phyloP scores from a whole-genome alignment of 257 asterid genomes.

The Solanum arcanum region DNA sequence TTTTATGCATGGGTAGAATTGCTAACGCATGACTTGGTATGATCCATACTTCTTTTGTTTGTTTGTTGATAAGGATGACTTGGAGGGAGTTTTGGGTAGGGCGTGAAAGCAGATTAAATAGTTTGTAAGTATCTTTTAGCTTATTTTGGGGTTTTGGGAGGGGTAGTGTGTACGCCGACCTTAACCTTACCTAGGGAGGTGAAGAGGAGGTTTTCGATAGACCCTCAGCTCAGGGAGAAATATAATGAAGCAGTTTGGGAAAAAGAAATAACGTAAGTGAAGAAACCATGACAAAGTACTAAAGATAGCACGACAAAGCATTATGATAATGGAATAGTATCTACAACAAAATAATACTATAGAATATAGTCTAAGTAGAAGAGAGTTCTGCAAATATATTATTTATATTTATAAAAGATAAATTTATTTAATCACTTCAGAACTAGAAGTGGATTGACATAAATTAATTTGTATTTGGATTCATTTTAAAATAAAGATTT shows the following conservation, averaged over 20 bases:
- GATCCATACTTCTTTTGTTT: neutral
- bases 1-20: neutral
- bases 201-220: neutral
- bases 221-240: neutral
- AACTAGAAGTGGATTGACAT: neutral
- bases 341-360: neutral
- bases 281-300: neutral
- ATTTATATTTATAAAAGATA: neutral
- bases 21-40: neutral
- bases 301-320: neutral
- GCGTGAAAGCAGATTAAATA: neutral
- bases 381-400: neutral
- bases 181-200: neutral
- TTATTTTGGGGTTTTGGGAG: neutral
- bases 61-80: neutral
- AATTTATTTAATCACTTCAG: neutral
- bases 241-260: neutral
- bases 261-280: neutral
- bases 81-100: neutral
- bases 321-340: neutral
- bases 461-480: neutral
- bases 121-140: neutral
- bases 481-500: neutral
- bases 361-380: neutral
- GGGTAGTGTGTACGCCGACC: neutral